Evolutionary conservation across 179 eudicot species (phyloP).

Genomic region (Beta lomatogona): DNA sequence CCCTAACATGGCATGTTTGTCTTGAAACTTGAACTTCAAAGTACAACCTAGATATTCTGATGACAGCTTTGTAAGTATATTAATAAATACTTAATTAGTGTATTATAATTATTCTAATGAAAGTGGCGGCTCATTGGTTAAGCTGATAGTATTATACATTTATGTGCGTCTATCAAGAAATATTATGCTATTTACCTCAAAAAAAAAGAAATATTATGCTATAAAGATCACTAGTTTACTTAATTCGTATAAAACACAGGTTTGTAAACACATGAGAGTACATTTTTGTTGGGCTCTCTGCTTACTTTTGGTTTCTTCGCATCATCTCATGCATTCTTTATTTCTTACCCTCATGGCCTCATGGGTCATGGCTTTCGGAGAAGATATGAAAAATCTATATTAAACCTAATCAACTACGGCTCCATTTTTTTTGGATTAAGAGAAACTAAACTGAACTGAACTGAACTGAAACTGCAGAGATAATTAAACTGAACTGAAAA

Average conservation of each 20-base stretch:
- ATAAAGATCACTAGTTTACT: not conserved
- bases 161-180: not conserved
- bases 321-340: conserved; percentile 5
- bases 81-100: not conserved
- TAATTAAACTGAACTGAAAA: too few relatives aligned
- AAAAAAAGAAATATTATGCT: not conserved
- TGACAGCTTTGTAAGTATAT: conserved; percentile 24
- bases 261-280: conserved; percentile 1
- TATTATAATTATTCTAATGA: not conserved
- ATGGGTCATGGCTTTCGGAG: not conserved
- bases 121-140: conserved; percentile 23
- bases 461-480: too few relatives aligned
- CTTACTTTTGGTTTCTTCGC: conserved; percentile 7
- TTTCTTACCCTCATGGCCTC: not conserved
- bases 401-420: too few relatives aligned
- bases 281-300: conserved; percentile 21
- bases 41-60: conserved; percentile 36
- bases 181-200: too few relatives aligned
- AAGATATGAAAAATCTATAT: not conserved
- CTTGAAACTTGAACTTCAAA: conserved; percentile 33
- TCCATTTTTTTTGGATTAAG: too few relatives aligned
- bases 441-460: too few relatives aligned
- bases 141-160: not conserved
- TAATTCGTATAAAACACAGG: not conserved
- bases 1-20: conserved; percentile 46